Percentiles rank a stretch among this genome's conserved stretches.
Conservation (phyloP, 352 stramenopile genomes). For the Saprolegnia parasitica region DNA sequence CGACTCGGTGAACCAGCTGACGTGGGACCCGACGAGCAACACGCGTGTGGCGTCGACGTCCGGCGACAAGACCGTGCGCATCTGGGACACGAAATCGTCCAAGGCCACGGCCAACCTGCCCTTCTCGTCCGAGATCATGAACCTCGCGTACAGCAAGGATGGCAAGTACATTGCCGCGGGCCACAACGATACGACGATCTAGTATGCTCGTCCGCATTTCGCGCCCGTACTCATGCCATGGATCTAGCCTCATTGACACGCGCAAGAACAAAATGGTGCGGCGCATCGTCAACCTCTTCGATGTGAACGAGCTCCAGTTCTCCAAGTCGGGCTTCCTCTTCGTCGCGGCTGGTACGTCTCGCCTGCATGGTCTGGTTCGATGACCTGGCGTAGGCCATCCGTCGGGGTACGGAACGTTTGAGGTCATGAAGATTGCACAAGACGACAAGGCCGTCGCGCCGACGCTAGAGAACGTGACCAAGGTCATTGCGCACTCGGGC, state of each 20-base stretch:
- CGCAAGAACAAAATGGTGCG: slow-evolving; percentile 74
- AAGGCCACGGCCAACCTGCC: slow-evolving; percentile 75
- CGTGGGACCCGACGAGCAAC: slow-evolving; percentile 66
- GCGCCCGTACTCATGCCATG: not conserved
- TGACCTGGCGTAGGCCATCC: slow-evolving; percentile 43
- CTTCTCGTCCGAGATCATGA: slow-evolving; percentile 64
- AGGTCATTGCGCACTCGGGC: slow-evolving; percentile 47
- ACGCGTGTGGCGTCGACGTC: slow-evolving; percentile 61
- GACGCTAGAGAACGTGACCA: slow-evolving; percentile 80
- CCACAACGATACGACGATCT: slow-evolving; percentile 61
- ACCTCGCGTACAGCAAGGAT: slow-evolving; percentile 75
- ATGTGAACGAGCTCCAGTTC: slow-evolving; percentile 82
- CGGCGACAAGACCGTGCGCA: slow-evolving; percentile 75
- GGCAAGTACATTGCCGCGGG: slow-evolving; percentile 77
- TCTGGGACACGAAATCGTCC: slow-evolving; percentile 77
- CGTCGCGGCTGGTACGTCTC: slow-evolving; percentile 47
- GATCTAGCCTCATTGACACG: slow-evolving; percentile 59
- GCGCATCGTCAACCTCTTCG: slow-evolving; percentile 74
- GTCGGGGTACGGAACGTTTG: slow-evolving; percentile 67
- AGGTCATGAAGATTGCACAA: slow-evolving; percentile 72
- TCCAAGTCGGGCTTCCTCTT: slow-evolving; percentile 73
- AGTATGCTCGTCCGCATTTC: not conserved
- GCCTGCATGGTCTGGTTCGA: not conserved
- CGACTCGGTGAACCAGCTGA: slow-evolving; percentile 63
- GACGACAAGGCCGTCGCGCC: slow-evolving; percentile 69